These are phyloP conservation scores for Gossypium davidsonii DNA, from an alignment of 441 rosid species.

Conservation along the genomic window DNA sequence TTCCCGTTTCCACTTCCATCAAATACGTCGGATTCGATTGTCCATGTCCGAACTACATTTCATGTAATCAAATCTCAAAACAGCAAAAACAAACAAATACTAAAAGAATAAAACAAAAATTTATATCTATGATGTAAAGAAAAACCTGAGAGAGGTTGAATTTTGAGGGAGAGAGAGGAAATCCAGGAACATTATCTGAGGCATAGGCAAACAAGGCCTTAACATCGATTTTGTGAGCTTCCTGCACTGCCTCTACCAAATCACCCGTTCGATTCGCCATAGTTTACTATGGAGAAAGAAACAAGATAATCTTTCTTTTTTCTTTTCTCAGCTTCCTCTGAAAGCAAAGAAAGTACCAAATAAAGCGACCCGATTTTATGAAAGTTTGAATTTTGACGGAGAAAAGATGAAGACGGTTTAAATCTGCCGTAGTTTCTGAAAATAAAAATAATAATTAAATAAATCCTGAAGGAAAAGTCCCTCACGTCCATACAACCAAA, in stretches of 20 bases:
- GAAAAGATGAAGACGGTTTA: not conserved
- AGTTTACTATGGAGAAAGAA: not conserved
- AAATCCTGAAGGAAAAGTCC: not conserved
- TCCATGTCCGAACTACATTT: slow-evolving; percentile 77
- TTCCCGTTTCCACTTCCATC: slow-evolving; percentile 55
- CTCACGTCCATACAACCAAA: not conserved
- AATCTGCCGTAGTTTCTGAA: not conserved
- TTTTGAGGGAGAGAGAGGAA: slow-evolving; percentile 47
- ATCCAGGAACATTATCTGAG: slow-evolving; percentile 51
- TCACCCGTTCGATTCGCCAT: slow-evolving; percentile 61
- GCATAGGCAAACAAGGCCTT: slow-evolving; percentile 58
- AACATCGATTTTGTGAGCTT: slow-evolving; percentile 52
- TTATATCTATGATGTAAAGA: not conserved
- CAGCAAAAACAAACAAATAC: not conserved
- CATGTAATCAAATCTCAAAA: not conserved
- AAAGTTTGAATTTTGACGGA: not conserved
- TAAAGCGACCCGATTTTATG: not conserved
- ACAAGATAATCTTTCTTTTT: not conserved
- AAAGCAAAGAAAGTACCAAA: not conserved
- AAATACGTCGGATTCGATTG: slow-evolving; percentile 91
- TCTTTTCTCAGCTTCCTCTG: not conserved
- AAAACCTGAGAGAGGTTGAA: slow-evolving; percentile 59
- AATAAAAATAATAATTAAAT: not conserved
- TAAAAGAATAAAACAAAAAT: not conserved
- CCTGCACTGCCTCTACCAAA: slow-evolving; percentile 41